Base-by-base conservation (phyloP, 2,329 filamentous ascomycete species). In the Metarhizium guizhouense region DNA sequence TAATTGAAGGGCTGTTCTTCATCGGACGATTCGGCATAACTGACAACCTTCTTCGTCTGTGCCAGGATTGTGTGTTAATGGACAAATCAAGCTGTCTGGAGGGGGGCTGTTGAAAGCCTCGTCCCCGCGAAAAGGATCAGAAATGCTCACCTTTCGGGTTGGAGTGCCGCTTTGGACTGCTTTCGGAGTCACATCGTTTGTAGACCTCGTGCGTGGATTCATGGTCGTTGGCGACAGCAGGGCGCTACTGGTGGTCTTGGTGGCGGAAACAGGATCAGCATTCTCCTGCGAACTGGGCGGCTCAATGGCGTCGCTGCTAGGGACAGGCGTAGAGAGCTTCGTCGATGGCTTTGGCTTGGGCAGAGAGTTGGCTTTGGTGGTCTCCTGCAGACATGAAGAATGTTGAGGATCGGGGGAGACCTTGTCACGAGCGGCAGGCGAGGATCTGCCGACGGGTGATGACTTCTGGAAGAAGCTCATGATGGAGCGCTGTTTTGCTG, bases 21-120 rank as follows among this genome's bases (percentile, higher is more conserved):
- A 54, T 89, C 87, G 48, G 89, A 90, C 1, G 89, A 91, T 65
- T 96, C 92, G 60, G 87, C 86, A 68, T 97, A 97, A 68, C 81
- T 94, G 61, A 94, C 80, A 0, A 69, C 68, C 65, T 81, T 83
- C 62, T 76, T 82, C 3, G 67, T 69, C 80, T 83, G 53, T 1
- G 38, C 52, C 2, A 34, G 25, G 30, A 25, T 14, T 6, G n/a
- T 29, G 16, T 20, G 45, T 54, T 13, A 51, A 47, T 18, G 49
- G 32, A 11, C 25, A 48, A 36, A 29, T 16, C 18, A 18, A 18
- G 30, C 10, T n/a, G 38, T 3, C 8, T n/a, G 20, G 42, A n/a
- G 25, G 16, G 2, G 2, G n/a, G 49, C 29, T 25, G n/a, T 34
- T 29, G 40, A 14, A 6, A n/a, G 13, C 29, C 36, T 29, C 2